phyloP scores from a whole-genome alignment of 345 rosid genomes.

The Pistacia vera region DNA sequence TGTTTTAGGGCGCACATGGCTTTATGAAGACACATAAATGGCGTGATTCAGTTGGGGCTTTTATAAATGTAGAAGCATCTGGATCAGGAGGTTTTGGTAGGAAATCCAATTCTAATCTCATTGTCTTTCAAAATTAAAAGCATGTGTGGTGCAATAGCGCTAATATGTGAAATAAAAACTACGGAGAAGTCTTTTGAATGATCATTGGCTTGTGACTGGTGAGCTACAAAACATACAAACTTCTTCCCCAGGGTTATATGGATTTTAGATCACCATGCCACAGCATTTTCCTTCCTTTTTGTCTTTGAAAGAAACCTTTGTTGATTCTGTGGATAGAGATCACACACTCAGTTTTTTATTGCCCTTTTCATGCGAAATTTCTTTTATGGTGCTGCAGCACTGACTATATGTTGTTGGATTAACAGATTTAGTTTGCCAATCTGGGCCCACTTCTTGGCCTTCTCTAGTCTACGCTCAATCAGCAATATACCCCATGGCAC shows the following conservation, averaged over 20 bases:
- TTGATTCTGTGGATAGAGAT: background rate
- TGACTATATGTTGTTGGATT: constrained; percentile 19
- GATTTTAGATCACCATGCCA: background rate
- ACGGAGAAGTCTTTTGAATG: background rate
- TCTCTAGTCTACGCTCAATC: constrained; percentile 82
- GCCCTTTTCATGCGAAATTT: constrained; percentile 6
- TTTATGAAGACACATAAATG: constrained; percentile 85
- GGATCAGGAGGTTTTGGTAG: constrained; percentile 94
- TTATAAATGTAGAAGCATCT: constrained; percentile 94
- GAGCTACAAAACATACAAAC: constrained; percentile 1
- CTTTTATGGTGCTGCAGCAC: background rate
- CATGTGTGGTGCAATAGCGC: background rate
- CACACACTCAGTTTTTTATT: background rate
- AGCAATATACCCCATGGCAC: constrained; percentile 90
- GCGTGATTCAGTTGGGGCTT: constrained; percentile 88
- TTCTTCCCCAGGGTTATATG: background rate
- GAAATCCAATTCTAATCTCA: constrained; percentile 21
- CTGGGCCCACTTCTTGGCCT: constrained; percentile 97
- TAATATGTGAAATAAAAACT: background rate
- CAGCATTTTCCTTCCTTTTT: background rate
- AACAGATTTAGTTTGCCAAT: constrained; percentile 96
- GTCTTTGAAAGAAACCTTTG: constrained; percentile 4
- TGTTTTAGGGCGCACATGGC: constrained; percentile 91
- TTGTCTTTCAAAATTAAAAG: background rate
- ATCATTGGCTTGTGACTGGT: background rate